Evolutionary conservation across 441 rosid genomes (phyloP).

Genomic region (Rhodomyrtus psidioides): DNA sequence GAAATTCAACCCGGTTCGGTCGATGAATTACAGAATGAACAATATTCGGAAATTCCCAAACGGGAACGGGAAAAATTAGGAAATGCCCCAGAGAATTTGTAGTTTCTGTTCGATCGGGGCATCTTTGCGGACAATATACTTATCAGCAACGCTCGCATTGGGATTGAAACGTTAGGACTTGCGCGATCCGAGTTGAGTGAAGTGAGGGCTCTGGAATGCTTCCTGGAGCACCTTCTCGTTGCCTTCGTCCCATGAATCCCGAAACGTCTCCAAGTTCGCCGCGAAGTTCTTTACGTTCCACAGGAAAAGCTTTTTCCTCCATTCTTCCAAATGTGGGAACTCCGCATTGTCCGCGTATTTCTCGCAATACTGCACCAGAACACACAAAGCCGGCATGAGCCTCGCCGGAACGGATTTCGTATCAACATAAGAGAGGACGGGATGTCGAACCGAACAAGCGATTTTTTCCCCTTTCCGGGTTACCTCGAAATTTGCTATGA

Average conservation of each 20-base stretch:
- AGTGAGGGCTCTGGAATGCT: conserved; percentile 75
- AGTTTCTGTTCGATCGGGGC: not conserved
- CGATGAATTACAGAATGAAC: too few species aligned
- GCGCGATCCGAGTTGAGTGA: conserved; percentile 37
- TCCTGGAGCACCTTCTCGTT: conserved; percentile 65
- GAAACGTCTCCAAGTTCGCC: conserved; percentile 52
- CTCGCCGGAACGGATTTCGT: not conserved
- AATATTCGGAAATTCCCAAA: not conserved
- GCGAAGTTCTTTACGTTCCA: conserved; percentile 45
- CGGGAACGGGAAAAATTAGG: not conserved
- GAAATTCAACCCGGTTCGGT: too few species aligned
- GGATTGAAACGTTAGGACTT: conserved; percentile 6
- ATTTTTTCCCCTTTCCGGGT: not conserved
- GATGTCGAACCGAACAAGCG: not conserved
- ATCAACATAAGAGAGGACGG: not conserved
- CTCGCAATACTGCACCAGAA: conserved; percentile 53
- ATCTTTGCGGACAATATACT: not conserved
- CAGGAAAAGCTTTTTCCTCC: conserved; percentile 73
- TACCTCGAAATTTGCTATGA: conserved; percentile 62
- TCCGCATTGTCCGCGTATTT: conserved; percentile 53
- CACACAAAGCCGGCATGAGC: not conserved
- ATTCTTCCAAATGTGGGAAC: conserved; percentile 74
- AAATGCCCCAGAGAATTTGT: not conserved
- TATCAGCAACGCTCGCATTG: not conserved
- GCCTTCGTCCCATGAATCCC: conserved; percentile 52